A percentile compares a stretch with the other conserved stretches of the same genome.
Evolutionary conservation across 2,329 filamentous ascomycete species (phyloP).

Genomic region (Magnaporthales sp.): DNA sequence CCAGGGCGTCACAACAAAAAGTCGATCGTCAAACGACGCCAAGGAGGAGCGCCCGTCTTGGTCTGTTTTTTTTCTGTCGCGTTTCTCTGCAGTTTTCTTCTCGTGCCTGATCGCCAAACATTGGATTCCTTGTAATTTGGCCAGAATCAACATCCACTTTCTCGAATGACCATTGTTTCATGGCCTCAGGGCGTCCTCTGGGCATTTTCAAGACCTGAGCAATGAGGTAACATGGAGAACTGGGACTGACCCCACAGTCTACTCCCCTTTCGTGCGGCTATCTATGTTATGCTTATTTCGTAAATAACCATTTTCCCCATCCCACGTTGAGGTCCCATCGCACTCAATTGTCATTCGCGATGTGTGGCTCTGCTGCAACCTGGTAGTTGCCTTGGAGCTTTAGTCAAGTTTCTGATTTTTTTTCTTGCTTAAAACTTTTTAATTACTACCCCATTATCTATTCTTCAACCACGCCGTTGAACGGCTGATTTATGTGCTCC

Average conservation of each 20-base stretch:
- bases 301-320: neutral
- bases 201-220: neutral
- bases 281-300: neutral
- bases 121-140: neutral
- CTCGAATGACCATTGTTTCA: constrained; percentile 4
- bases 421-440: neutral
- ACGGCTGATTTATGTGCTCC: neutral
- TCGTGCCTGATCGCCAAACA: neutral
- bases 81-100: neutral
- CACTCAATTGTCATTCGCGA: neutral
- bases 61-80: neutral
- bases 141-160: neutral
- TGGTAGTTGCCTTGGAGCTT: neutral
- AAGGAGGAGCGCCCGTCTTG: neutral
- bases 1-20: neutral
- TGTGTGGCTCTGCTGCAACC: neutral
- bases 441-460: neutral
- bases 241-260: neutral
- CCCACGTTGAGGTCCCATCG: neutral
- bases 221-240: neutral
- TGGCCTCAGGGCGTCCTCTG: neutral
- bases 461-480: neutral
- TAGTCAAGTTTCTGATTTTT: neutral
- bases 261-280: neutral
- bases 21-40: neutral